Evolutionary conservation across 805 yeast species (phyloP).

Genomic region (Lipomyces anomalus): DNA sequence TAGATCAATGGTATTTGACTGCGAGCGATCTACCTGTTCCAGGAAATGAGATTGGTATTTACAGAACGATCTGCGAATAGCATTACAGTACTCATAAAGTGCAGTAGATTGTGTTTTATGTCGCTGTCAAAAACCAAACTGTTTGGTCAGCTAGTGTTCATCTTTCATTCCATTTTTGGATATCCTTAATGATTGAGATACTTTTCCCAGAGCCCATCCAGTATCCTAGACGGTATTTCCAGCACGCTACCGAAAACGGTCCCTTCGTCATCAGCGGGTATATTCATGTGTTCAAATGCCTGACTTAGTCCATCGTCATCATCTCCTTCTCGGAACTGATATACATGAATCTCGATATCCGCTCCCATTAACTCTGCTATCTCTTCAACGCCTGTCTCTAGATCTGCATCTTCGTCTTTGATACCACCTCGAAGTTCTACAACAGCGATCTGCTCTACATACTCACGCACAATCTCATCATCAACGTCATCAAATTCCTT

Average conservation of each 20-base stretch:
- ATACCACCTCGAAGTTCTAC: too few relatives aligned
- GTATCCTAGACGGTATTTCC: conserved; percentile 31
- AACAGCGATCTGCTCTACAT: too few relatives aligned
- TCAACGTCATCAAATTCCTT: too few relatives aligned
- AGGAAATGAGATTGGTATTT: conserved; percentile 14
- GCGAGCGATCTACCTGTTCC: conserved; percentile 12
- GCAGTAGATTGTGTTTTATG: conserved; percentile 33
- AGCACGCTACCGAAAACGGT: conserved; percentile 11
- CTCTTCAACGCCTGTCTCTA: conserved; percentile 6
- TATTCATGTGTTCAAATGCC: neutral
- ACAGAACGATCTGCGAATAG: conserved; percentile 25
- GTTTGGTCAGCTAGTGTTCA: too few relatives aligned
- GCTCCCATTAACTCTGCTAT: conserved; percentile 14
- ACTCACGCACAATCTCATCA: too few relatives aligned
- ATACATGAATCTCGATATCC: conserved; percentile 18
- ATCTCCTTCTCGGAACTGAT: conserved; percentile 5
- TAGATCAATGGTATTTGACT: neutral
- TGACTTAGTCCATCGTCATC: neutral
- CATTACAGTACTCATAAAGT: conserved; percentile 34
- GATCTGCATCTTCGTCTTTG: conserved; percentile 5
- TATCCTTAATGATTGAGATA: too few relatives aligned
- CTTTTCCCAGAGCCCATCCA: conserved; percentile 37
- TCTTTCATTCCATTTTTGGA: too few relatives aligned
- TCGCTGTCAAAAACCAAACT: conserved; percentile 31
- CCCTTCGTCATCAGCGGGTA: conserved; percentile 12